Conservation (phyloP, 495 filamentous ascomycete genomes). For the Acidomyces sp. region DNA sequence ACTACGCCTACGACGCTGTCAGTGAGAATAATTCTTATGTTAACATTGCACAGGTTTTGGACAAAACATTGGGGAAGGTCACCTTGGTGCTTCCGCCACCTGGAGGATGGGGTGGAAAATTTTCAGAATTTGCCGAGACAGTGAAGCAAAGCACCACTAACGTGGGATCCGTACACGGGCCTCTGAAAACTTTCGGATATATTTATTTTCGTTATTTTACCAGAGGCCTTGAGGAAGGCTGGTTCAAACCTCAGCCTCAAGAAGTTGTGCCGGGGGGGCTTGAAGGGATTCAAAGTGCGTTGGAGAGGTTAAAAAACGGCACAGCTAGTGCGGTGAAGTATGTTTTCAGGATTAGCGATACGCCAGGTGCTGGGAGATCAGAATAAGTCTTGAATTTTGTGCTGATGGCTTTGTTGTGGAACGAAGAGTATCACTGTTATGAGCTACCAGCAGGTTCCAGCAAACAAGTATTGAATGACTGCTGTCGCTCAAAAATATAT, state of each 20-base stretch:
- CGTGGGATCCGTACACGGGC: conserved; percentile 40
- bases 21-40: conserved; percentile 38
- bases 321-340: conserved; percentile 24
- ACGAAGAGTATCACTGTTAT: too few relatives aligned
- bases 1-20: conserved; percentile 49
- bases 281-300: conserved; percentile 41
- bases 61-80: conserved; percentile 34
- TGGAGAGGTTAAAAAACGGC: conserved; percentile 34
- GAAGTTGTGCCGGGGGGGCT: conserved; percentile 49
- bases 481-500: too few relatives aligned
- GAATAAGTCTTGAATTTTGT: background rate
- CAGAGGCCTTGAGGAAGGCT: conserved; percentile 40
- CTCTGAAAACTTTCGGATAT: conserved; percentile 41
- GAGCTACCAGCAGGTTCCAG: too few relatives aligned
- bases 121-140: conserved; percentile 21
- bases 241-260: conserved; percentile 48
- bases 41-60: conserved; percentile 38
- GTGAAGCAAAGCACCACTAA: conserved; percentile 22
- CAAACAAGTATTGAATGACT: too few relatives aligned
- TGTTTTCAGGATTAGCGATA: conserved; percentile 21
- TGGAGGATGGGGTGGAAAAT: conserved; percentile 15
- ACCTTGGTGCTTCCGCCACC: conserved; percentile 40
- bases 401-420: too few relatives aligned
- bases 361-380: conserved; percentile 7
- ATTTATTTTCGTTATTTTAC: conserved; percentile 21